Percentiles rank a stretch among this genome's conserved stretches.
Evolutionary conservation across 2,329 filamentous ascomycete species (phyloP).

Genomic region (Botrytis medusae): DNA sequence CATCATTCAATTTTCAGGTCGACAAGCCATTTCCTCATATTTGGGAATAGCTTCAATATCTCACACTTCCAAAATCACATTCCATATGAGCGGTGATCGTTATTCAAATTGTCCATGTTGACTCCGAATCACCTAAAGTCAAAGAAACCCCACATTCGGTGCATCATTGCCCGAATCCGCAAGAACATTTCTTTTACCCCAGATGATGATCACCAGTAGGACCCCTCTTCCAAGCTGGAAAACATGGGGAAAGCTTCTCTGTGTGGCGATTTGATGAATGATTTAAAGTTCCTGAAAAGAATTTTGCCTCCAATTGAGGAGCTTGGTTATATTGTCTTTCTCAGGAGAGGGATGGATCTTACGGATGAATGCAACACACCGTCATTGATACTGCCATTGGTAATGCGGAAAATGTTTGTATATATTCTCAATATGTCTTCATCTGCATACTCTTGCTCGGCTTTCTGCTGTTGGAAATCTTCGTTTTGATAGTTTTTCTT

Average conservation of each 20-base stretch:
- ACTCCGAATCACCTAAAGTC: neutral
- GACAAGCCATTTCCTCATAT: neutral
- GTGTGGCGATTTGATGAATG: neutral
- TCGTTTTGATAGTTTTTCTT: neutral
- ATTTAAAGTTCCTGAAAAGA: constrained; percentile 17
- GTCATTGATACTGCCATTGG: neutral
- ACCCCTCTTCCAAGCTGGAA: constrained; percentile 23
- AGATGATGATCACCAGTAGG: constrained; percentile 1
- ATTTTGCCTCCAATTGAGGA: constrained; percentile 31
- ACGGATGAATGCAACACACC: neutral
- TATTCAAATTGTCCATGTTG: neutral
- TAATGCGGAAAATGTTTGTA: neutral
- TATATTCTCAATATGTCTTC: constrained; percentile 6
- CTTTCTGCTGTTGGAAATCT: neutral
- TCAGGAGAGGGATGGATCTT: neutral
- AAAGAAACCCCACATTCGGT: constrained; percentile 8
- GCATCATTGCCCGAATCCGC: constrained; percentile 14
- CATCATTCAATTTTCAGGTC: no score
- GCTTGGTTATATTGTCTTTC: neutral
- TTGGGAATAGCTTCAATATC: constrained; percentile 5
- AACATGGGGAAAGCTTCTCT: constrained; percentile 1
- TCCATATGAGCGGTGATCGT: neutral
- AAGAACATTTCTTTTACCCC: constrained; percentile 7
- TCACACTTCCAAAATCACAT: neutral
- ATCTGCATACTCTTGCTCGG: neutral